These are phyloP conservation scores for Hibiscus mutabilis DNA, from an alignment of 345 rosid species.

Conservation along the genomic window DNA sequence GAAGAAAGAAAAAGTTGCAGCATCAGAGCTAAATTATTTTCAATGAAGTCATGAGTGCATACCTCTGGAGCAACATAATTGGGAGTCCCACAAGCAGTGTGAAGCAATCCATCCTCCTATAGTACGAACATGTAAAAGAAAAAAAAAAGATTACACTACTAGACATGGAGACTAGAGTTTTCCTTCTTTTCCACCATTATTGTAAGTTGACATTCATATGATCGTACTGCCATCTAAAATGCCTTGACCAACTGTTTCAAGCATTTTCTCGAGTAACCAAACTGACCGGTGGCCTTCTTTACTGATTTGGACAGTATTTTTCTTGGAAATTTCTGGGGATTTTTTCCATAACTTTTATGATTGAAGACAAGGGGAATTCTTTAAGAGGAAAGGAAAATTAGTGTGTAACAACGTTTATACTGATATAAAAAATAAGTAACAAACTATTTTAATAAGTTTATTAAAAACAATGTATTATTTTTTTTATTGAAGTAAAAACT, in stretches of 20 bases:
- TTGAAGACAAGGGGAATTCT: no score
- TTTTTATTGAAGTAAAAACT: background rate
- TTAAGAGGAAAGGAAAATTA: no score
- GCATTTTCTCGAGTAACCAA: background rate
- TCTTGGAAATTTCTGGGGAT: no score
- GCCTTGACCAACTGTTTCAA: background rate
- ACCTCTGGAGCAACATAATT: conserved; percentile 99
- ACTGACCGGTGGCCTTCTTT: no score
- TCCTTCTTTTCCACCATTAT: background rate
- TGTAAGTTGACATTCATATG: background rate
- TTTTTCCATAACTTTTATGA: no score
- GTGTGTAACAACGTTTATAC: no score
- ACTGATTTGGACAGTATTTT: no score
- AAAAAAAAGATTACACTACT: background rate
- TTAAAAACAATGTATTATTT: background rate
- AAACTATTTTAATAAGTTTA: background rate
- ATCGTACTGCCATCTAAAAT: background rate
- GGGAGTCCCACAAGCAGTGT: conserved; percentile 95
- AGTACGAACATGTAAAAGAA: background rate
- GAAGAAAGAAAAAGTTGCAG: background rate
- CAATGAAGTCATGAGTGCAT: conserved; percentile 7
- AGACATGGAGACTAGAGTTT: background rate
- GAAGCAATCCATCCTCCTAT: conserved; percentile 92
- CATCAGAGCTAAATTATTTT: background rate
- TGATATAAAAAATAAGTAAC: background rate